Evolutionary conservation across 208 protist genomes (phyloP), one percentile per base, ranked within the genome.

Genomic region (Leishmania amazonensis): DNA sequence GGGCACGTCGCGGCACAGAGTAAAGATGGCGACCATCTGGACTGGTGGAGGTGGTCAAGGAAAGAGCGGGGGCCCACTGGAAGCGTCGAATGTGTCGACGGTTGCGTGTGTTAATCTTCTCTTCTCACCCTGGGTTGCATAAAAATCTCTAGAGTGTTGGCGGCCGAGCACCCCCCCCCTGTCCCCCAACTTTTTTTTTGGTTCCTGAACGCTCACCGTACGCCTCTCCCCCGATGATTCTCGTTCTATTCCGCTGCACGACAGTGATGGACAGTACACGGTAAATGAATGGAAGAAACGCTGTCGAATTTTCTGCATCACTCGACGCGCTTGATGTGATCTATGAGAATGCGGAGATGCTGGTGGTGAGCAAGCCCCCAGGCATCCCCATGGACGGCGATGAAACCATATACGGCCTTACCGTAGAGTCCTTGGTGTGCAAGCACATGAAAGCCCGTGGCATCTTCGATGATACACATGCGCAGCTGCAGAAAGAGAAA

Each of bases 291-390:
- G 73, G n/a, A 9, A 24, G 62, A 15, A 35, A 57, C 15, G 35
- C 4, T 45, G 53, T 9, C 51, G 49, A 11, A 5, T n/a, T 54
- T 1, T 35, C 47, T 28, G 47, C 74, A 3, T 6, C 62, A 19
- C 31, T 57, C 4, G 62, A 73, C 3, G 21, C 11, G 6, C 75
- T 87, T 31, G 75, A 82, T 40, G 64, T 87, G 35, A 80, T 98
- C 73, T 97, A 91, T 74, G 86, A 85, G 38, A 95, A 89, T 67
- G 81, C 80, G 1, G 89, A 96, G 77, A 79, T 98, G 77, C 76
- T 98, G 9, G 92, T 98, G 24, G 85, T 98, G 21, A 91, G 95
- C 85, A 98, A 98, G 83, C 95, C 96, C 0, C 42, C 81, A 19
- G 90, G 97, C 75, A 83, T 98, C 1, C 83, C 91, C 13, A 98